Evolutionary conservation across 2,329 filamentous ascomycete genomes (phyloP).

Genomic region (Colletotrichum salicis): DNA sequence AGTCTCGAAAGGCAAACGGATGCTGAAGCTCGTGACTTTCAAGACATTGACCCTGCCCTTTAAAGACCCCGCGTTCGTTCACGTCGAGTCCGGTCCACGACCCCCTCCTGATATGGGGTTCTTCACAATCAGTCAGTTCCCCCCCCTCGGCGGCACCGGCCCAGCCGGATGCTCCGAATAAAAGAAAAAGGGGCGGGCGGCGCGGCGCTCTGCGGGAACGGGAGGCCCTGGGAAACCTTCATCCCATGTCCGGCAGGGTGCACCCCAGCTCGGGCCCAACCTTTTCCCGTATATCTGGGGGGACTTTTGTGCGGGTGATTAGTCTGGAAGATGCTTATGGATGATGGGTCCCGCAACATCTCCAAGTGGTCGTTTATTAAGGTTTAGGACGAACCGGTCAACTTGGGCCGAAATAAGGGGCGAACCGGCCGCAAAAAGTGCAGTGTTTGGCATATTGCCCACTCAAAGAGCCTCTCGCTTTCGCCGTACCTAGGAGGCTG

Average conservation of each 20-base stretch:
- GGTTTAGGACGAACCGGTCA: not conserved
- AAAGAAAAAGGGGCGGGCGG: not conserved
- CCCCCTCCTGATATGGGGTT: not conserved
- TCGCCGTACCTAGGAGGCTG: not conserved
- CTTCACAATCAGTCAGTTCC: not conserved
- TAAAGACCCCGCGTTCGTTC: not conserved
- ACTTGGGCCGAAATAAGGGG: not conserved
- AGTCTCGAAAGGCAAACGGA: not conserved
- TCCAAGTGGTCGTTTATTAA: not conserved
- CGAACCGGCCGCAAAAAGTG: not conserved
- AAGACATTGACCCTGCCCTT: not conserved
- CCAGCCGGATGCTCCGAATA: not conserved
- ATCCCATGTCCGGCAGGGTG: conserved; percentile 17
- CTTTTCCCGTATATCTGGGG: not conserved
- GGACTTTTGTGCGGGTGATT: no score
- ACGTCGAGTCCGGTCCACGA: no score
- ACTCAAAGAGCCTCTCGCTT: conserved; percentile 2
- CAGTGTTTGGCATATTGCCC: not conserved
- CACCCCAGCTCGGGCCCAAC: not conserved
- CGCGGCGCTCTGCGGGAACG: not conserved
- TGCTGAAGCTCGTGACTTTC: not conserved
- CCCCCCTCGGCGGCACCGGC: conserved; percentile 1
- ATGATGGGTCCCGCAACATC: not conserved
- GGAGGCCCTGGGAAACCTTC: conserved; percentile 20
- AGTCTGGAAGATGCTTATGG: no score